These are phyloP conservation scores for Nyctanthes arbortristis DNA, from an alignment of 257 asterid genomes.

Conservation along the genomic window DNA sequence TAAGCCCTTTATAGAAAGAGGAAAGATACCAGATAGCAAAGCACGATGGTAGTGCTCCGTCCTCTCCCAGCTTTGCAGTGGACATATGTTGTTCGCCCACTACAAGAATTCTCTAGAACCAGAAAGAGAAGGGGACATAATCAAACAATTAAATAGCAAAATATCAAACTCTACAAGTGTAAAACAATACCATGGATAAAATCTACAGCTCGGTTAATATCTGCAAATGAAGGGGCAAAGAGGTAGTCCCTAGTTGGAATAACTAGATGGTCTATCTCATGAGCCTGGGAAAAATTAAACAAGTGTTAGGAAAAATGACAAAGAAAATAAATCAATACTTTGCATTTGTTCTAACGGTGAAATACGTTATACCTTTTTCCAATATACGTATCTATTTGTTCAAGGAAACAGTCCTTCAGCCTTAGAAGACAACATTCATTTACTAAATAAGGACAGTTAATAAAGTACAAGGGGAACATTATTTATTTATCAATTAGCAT, in stretches of 20 bases:
- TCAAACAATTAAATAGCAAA: constrained; percentile 1
- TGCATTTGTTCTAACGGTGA: neutral
- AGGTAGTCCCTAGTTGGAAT: constrained; percentile 95
- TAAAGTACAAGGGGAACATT: neutral
- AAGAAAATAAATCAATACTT: constrained; percentile 9
- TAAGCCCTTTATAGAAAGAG: neutral
- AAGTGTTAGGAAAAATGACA: constrained; percentile 7
- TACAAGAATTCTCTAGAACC: constrained; percentile 58
- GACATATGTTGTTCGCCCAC: constrained; percentile 73
- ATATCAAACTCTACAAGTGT: neutral
- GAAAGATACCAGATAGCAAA: constrained; percentile 71
- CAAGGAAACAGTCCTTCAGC: constrained; percentile 2
- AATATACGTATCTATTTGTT: constrained; percentile 1
- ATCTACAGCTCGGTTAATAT: constrained; percentile 79
- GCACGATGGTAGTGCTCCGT: constrained; percentile 93
- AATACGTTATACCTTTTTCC: neutral
- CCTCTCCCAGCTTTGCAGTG: constrained; percentile 99
- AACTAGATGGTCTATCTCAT: constrained; percentile 86
- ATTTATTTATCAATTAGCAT: too few species aligned
- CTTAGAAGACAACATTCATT: constrained; percentile 5
- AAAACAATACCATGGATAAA: constrained; percentile 62
- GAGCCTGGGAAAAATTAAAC: constrained; percentile 56
- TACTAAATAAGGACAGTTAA: neutral
- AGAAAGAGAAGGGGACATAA: constrained; percentile 11
- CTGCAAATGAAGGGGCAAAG: constrained; percentile 87